Conservation (phyloP, 2,329 filamentous ascomycete species). For the Tolypocladium album region DNA sequence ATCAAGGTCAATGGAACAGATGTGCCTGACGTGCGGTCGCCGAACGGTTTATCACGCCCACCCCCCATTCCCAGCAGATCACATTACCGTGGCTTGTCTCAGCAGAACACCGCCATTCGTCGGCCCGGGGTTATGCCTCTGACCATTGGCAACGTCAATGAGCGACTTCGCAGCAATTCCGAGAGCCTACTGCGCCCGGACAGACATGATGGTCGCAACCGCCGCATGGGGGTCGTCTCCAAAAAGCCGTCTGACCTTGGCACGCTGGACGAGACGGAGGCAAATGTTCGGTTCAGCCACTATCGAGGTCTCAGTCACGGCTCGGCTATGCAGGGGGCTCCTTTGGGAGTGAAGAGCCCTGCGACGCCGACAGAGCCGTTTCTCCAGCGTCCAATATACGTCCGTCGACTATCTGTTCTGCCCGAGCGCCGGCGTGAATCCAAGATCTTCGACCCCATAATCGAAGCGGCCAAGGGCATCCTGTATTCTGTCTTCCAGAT, state of each 20-base stretch:
- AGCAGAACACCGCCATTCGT: conserved; percentile 53
- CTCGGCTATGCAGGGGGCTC: conserved; percentile 52
- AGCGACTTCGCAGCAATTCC: conserved; percentile 56
- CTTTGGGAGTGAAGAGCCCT: conserved; percentile 38
- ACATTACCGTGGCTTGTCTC: conserved; percentile 66
- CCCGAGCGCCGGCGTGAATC: conserved; percentile 54
- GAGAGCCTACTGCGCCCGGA: conserved; percentile 46
- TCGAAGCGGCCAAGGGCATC: conserved; percentile 56
- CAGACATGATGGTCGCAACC: conserved; percentile 41
- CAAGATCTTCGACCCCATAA: conserved; percentile 46
- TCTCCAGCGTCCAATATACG: conserved; percentile 49
- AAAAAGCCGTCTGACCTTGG: conserved; percentile 50
- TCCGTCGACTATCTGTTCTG: conserved; percentile 51
- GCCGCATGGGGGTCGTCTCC: conserved; percentile 54
- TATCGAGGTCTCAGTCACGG: conserved; percentile 57
- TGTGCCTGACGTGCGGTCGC: conserved; percentile 55
- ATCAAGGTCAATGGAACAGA: conserved; percentile 68
- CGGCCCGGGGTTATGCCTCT: conserved; percentile 63
- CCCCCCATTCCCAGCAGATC: conserved; percentile 69
- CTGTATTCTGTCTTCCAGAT: conserved; percentile 59
- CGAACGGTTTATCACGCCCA: conserved; percentile 46
- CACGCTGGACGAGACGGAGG: conserved; percentile 51
- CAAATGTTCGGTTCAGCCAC: conserved; percentile 55
- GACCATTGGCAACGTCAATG: conserved; percentile 58
- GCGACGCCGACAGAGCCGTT: conserved; percentile 47